Percentiles rank a stretch among this genome's conserved stretches.
These are phyloP conservation scores for Blepharisma undulans DNA, from an alignment of 169 alveolate species.

Conservation along the genomic window DNA sequence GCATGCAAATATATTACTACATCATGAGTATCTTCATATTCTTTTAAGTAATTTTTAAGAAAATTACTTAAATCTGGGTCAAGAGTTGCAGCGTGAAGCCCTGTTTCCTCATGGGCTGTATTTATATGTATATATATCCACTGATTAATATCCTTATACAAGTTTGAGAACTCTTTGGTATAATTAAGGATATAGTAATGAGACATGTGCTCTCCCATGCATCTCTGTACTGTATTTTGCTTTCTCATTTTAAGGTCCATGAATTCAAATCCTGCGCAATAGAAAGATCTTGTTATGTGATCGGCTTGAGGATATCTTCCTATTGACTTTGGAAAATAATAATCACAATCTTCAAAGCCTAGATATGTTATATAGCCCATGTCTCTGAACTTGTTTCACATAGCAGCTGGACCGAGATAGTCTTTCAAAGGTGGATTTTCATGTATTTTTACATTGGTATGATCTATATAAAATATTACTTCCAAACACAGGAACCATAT, in stretches of 20 bases:
- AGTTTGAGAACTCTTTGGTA: background rate
- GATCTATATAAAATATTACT: background rate
- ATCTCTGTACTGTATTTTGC: constrained; percentile 1
- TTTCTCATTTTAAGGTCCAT: no score
- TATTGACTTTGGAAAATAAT: constrained; percentile 25
- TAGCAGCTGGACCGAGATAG: no score
- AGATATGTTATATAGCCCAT: background rate
- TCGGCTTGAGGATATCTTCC: constrained; percentile 18
- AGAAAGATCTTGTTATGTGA: background rate
- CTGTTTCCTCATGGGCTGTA: constrained; percentile 40
- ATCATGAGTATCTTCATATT: background rate
- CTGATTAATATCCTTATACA: background rate
- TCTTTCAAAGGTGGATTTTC: no score
- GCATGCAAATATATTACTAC: constrained; percentile 20
- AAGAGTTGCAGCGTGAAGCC: background rate
- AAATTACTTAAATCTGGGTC: constrained; percentile 25
- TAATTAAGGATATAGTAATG: constrained; percentile 21
- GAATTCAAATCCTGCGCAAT: no score
- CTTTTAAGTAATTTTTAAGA: background rate
- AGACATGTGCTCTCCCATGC: constrained; percentile 24
- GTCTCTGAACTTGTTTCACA: constrained; percentile 12
- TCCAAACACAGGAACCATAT: background rate
- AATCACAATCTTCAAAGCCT: constrained; percentile 30
- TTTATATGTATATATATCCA: constrained; percentile 11
- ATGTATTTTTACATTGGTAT: background rate